These are phyloP conservation scores for Aspergillus flavus DNA, from an alignment of 2,329 filamentous ascomycete genomes.

Conservation along the genomic window DNA sequence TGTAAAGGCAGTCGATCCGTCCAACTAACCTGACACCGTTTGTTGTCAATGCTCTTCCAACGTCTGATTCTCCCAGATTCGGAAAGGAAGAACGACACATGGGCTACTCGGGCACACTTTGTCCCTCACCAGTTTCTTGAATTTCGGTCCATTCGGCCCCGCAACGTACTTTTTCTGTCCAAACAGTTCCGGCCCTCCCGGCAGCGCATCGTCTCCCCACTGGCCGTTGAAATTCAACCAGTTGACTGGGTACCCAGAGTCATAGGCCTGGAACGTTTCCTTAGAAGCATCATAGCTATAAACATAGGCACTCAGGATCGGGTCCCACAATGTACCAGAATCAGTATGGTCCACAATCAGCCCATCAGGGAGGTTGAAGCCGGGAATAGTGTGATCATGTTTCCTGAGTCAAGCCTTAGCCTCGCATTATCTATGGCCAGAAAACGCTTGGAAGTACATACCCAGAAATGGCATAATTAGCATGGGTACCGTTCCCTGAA, in stretches of 20 bases:
- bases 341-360: constrained; percentile 60
- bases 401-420: constrained; percentile 35
- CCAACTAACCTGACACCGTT: background rate
- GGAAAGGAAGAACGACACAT: constrained; percentile 49
- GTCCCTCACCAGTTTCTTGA: constrained; percentile 60
- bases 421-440: background rate
- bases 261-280: constrained; percentile 52
- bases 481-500: constrained; percentile 64
- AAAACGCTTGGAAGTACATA: constrained; percentile 18
- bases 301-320: constrained; percentile 56
- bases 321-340: constrained; percentile 63
- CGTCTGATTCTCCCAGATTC: constrained; percentile 19
- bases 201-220: constrained; percentile 66
- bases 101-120: constrained; percentile 58
- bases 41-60: constrained; percentile 6
- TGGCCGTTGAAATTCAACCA: constrained; percentile 61
- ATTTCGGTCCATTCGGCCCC: constrained; percentile 64
- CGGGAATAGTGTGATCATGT: constrained; percentile 66
- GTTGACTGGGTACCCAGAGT: constrained; percentile 49
- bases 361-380: constrained; percentile 58
- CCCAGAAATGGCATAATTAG: constrained; percentile 63
- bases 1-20: background rate
- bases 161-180: constrained; percentile 58
- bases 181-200: constrained; percentile 52
- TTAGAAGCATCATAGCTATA: constrained; percentile 54